Evolutionary conservation across 192 early-diverging fungal genomes (phyloP), one percentile per base, ranked within the genome.

Genomic region (Backusella psychrophila): DNA sequence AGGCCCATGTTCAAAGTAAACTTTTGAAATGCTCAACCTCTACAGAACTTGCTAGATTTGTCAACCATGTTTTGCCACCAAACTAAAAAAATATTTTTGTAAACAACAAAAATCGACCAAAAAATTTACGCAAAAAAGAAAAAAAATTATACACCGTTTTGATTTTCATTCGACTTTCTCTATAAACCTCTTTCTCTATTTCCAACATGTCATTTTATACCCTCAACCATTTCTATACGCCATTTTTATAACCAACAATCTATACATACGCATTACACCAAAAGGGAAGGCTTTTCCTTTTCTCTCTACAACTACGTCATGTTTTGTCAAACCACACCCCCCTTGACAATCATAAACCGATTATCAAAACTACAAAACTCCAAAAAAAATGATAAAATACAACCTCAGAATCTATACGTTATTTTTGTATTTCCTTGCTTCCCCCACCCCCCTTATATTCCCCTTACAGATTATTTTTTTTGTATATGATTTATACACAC

Each of bases 1-100:
- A 82, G 33, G 71, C 81, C 17, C 81, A 82, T 63, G 53, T 82
- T 70, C 71, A 82, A 70, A 72, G 74, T 66, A 76, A 72, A 31
- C 63, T 82, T 6, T 69, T 82, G 41, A 42, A 66, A 69, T 71
- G 70, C 56, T 46, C 81, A 15, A 71, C 76, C 53, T 56, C 80
- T 11, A 38, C 70, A 4, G 76, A 77, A 49, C 77, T 81, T 65
- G 76, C 80, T 33, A 31, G 69, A 33, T 81, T 81, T 67, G 65
- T 77, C 31, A 75, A 74, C 56, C 74, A 77, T 38, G 80, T 81
- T 19, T 69, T 81, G 72, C 76, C 80, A 71, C 69, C 73, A 44
- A 26, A 36, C 26, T 71, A 71, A 71, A 41, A 71, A 41, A 6
- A 39, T 17, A 1, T 8, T 23, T 41, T 69, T 35, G 15, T 44